Evolutionary conservation across 139 green algal species (phyloP), one percentile per base, ranked within the genome.

Genomic region (Eudorina sp.): DNA sequence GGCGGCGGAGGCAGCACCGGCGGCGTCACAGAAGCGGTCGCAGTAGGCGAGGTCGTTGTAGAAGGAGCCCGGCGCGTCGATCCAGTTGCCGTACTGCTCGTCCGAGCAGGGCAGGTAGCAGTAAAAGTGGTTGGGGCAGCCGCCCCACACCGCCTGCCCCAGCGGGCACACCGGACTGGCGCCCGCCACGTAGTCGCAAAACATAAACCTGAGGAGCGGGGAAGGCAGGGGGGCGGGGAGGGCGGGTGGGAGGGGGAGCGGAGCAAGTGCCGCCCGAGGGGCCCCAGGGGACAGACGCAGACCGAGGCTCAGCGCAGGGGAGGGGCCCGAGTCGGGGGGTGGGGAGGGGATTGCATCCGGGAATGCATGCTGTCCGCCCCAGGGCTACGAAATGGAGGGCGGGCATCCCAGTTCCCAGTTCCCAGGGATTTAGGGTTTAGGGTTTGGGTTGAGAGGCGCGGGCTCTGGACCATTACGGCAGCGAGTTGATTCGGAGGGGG

Each of bases 1-100:
- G n/a, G 55, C 62, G 0, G 60, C 80, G 1, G 41, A 36, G 4
- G 72, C 87, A 16, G 53, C 83, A 25, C 64, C 68, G 45, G 13
- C 29, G 3, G 18, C 48, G n/a, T n/a, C 38, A 38, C 84, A 90
- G 66, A 94, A 95, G 34, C 68, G 55, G 62, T 95, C 89, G 69
- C 93, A 95, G 72, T 88, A 93, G 27, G 86, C 92, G 2, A 68
- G n/a, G 48, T 66, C 80, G 46, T 93, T 93, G 88, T 94, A 94
- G 13, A 77, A 53, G 3, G 91, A 92, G 31, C 91, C 91, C 38
- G 81, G 46, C 18, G 81, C 81, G 31, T 66, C 46, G 4, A 87
- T 27, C 81, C 62, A 78, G 81, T 2, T 51, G 45, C 64, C 81
- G 18, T 62, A 45, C 21, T 87, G 41, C 0, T 51, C 60, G 9